These are phyloP conservation scores for Penicillium sp. DNA, from an alignment of 2,329 filamentous ascomycete genomes.

Conservation along the genomic window DNA sequence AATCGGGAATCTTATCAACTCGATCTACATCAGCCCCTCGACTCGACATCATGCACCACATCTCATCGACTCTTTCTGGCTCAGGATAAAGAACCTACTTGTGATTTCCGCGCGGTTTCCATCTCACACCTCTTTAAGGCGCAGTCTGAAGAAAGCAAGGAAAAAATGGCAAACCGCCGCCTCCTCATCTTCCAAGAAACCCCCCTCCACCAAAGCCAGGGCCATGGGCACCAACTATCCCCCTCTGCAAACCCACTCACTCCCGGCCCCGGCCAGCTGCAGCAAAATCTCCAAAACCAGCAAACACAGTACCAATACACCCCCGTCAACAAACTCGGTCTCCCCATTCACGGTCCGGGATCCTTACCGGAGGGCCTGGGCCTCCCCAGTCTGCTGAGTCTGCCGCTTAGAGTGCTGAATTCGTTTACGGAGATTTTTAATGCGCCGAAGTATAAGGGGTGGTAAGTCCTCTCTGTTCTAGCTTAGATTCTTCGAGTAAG, in stretches of 20 bases:
- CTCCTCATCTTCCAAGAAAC: constrained; percentile 46
- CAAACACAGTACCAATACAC: constrained; percentile 27
- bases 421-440: constrained; percentile 48
- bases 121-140: neutral
- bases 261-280: neutral
- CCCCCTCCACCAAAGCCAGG: constrained; percentile 37
- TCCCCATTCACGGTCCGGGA: constrained; percentile 40
- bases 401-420: constrained; percentile 39
- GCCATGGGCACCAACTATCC: constrained; percentile 27
- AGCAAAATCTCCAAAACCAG: neutral
- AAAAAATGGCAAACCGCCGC: constrained; percentile 27
- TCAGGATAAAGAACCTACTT: no score
- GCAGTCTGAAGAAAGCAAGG: constrained; percentile 8
- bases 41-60: neutral
- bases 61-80: neutral
- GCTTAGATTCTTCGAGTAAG: neutral
- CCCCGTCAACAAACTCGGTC: constrained; percentile 42
- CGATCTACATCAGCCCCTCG: constrained; percentile 8
- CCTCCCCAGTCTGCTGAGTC: neutral
- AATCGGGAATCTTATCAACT: constrained; percentile 7
- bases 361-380: constrained; percentile 35
- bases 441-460: constrained; percentile 44
- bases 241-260: neutral
- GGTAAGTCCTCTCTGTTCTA: constrained; percentile 29
- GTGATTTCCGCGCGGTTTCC: no score